Evolutionary conservation across 768 basidiomycete genomes (phyloP).

Genomic region (Boletus rubroflammeus): DNA sequence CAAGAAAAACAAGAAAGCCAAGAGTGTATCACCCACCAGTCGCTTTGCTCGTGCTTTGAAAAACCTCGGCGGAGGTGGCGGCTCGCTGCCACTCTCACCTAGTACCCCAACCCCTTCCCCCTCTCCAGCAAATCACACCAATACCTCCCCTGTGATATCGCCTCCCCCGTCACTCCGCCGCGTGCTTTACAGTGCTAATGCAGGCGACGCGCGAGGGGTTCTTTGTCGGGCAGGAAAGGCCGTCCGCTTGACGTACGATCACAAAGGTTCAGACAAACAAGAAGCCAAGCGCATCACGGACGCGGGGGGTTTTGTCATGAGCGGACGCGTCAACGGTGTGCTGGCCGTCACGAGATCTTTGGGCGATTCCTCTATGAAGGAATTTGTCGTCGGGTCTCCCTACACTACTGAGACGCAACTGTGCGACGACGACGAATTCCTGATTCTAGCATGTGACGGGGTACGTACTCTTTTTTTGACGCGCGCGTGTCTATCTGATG

Average conservation of each 20-base stretch:
- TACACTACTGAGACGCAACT: constrained; percentile 98
- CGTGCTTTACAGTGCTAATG: constrained; percentile 93
- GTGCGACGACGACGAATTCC: constrained; percentile 86
- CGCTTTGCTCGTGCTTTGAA: constrained; percentile 55
- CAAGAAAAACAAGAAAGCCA: constrained; percentile 42
- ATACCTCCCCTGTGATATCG: constrained; percentile 29
- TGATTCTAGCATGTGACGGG: constrained; percentile 96
- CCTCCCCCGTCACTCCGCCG: constrained; percentile 57
- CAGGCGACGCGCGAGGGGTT: constrained; percentile 93
- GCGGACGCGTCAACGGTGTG: constrained; percentile 96
- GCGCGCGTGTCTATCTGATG: constrained; percentile 3
- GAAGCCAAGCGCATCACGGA: constrained; percentile 98
- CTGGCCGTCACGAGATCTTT: constrained; percentile 93
- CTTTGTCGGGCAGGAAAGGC: constrained; percentile 88
- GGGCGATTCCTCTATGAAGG: constrained; percentile 98
- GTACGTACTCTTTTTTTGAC: constrained; percentile 46
- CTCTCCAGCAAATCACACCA: constrained; percentile 31
- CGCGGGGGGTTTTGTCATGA: constrained; percentile 98
- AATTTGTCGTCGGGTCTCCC: constrained; percentile 96
- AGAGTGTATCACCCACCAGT: constrained; percentile 38
- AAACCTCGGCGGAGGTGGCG: constrained; percentile 40
- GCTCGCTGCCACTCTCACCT: constrained; percentile 19
- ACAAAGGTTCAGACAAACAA: constrained; percentile 95
- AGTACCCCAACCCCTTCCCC: constrained; percentile 2
- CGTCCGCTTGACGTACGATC: constrained; percentile 93